Evolutionary conservation across 169 alveolate species (phyloP), one percentile per base, ranked within the genome.

Genomic region (Plasmodium gonderi): DNA sequence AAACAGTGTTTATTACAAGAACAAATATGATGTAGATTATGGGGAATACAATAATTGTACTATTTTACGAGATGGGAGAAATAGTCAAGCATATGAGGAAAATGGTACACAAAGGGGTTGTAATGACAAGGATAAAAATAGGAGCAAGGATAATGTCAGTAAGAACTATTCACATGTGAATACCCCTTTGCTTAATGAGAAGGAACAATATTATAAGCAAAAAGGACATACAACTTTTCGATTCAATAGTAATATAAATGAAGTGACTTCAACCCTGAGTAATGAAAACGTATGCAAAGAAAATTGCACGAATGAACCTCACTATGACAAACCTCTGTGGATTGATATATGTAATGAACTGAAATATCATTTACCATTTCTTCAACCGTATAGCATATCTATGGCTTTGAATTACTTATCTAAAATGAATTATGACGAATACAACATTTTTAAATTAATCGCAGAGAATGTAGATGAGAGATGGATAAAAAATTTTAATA

Each of bases 401-500:
- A 79, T 45, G 26, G 64, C 94, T 26, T 79, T 90, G 33, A 90
- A 90, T 65, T 90, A 79, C 40, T 69, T 90, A 45, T 90, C 94
- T 26, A 90, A 90, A 90, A 51, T 90, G 47, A 90, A 90, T 79
- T 90, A 90, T 78, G 81, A 90, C 20, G 94, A 90, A 64, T 90
- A 90, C 29, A 29, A 64, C 64, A 90, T 90, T 77, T 90, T 77
- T 33, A 90, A 90, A 69, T 68, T 90, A 45, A 47, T 90, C 44
- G 94, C 94, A 23, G 83, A 90, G 51, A 45, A 77, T 29, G 40
- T 90, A 29, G 94, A 90, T 31, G 94, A 76, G 60, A 90, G 94
- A 45, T 90, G 94, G 94, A 23, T 90, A 36, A 90, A 90, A 45
- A 90, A 90, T 77, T 90, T 90, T 90, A 90, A 90, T 54, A 78